These are phyloP conservation scores for Fusarium graminum DNA, from an alignment of 2,329 filamentous ascomycete species.

Conservation along the genomic window DNA sequence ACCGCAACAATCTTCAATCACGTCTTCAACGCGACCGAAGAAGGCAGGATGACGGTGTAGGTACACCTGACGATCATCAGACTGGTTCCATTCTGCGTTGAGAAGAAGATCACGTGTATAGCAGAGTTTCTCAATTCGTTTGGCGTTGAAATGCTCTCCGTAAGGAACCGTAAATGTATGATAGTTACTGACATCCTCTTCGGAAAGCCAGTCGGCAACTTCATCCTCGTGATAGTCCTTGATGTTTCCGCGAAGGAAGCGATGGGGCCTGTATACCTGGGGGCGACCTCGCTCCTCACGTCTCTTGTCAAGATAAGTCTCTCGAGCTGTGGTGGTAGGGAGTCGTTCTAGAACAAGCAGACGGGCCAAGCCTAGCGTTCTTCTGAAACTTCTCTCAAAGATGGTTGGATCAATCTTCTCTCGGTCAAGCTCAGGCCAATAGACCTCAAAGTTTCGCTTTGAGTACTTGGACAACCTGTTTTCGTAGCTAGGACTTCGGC, in stretches of 20 bases:
- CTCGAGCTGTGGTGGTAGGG: constrained; percentile 75
- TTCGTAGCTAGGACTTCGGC: constrained; percentile 88
- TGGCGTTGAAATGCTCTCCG: constrained; percentile 70
- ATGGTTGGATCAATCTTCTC: constrained; percentile 86
- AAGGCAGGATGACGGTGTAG: constrained; percentile 89
- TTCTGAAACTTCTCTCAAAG: constrained; percentile 82
- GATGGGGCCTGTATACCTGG: constrained; percentile 56
- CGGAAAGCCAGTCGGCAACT: constrained; percentile 83
- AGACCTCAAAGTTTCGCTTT: constrained; percentile 85
- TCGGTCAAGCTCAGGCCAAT: constrained; percentile 81
- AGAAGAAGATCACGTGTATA: constrained; percentile 85
- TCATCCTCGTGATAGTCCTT: constrained; percentile 84
- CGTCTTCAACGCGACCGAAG: constrained; percentile 80
- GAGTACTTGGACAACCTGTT: constrained; percentile 89
- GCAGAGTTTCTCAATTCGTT: constrained; percentile 83
- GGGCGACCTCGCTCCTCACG: constrained; percentile 80
- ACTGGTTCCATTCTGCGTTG: constrained; percentile 88
- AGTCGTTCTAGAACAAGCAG: constrained; percentile 84
- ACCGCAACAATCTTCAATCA: constrained; percentile 85
- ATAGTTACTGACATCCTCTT: constrained; percentile 82
- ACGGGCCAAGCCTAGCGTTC: constrained; percentile 81
- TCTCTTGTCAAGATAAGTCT: constrained; percentile 77
- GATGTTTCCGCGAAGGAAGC: constrained; percentile 72
- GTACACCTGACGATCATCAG: constrained; percentile 79
- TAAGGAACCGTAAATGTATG: constrained; percentile 82